Evolutionary conservation across 495 filamentous ascomycete genomes (phyloP).

Genomic region (Pyronema domesticum): DNA sequence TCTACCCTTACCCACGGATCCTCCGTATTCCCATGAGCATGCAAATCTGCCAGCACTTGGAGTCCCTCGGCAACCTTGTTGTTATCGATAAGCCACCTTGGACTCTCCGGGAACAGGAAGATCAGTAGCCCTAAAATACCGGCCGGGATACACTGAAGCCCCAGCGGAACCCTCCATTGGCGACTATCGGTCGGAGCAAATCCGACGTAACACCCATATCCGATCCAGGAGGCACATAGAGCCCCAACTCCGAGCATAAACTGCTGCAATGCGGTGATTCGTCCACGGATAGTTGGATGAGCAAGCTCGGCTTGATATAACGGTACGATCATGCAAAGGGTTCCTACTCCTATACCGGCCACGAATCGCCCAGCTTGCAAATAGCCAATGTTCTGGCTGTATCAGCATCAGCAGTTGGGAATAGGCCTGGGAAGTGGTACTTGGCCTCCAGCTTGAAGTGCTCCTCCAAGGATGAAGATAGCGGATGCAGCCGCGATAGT

Average conservation of each 20-base stretch:
- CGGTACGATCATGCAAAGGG: constrained; percentile 32
- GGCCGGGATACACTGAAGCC: constrained; percentile 41
- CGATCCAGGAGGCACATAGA: constrained; percentile 31
- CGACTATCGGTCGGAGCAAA: constrained; percentile 22
- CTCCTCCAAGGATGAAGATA: constrained; percentile 46
- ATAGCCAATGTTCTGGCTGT: constrained; percentile 6
- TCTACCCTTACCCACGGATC: constrained; percentile 48
- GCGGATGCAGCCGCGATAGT: constrained; percentile 35
- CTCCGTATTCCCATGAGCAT: constrained; percentile 37
- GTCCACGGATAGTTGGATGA: constrained; percentile 30
- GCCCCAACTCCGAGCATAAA: constrained; percentile 44
- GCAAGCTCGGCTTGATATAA: constrained; percentile 28
- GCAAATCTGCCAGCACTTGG: constrained; percentile 38
- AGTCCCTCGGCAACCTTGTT: constrained; percentile 35
- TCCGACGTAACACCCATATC: constrained; percentile 27
- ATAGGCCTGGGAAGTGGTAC: not conserved
- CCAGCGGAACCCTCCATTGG: constrained; percentile 41
- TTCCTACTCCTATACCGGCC: constrained; percentile 26
- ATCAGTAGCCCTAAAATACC: constrained; percentile 37
- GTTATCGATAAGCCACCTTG: constrained; percentile 44
- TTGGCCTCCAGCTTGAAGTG: constrained; percentile 26
- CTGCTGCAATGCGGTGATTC: constrained; percentile 40
- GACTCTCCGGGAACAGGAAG: constrained; percentile 40
- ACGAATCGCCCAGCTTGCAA: constrained; percentile 18
- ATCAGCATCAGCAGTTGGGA: not conserved